These are phyloP conservation scores for Penicillium thymicola DNA, from an alignment of 2,329 filamentous ascomycete genomes.

Conservation along the genomic window DNA sequence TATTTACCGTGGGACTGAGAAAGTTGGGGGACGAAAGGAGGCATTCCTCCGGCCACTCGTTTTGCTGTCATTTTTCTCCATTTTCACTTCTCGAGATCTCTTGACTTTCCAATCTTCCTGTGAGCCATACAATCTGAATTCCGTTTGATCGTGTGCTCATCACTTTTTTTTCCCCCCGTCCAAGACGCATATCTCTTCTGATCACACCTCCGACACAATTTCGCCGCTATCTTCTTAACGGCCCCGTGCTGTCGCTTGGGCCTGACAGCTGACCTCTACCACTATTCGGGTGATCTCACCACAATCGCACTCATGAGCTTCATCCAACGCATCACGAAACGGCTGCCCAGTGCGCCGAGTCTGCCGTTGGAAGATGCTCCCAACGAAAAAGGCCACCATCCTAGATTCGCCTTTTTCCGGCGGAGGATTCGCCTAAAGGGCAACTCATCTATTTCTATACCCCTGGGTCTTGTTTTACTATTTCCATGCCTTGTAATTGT, in stretches of 20 bases:
- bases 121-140: conserved; percentile 19
- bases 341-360: conserved; percentile 47
- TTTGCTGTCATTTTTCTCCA: conserved; percentile 27
- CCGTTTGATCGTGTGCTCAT: not conserved
- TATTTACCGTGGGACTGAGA: conserved; percentile 31
- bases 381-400: conserved; percentile 43
- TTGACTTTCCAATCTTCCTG: conserved; percentile 12
- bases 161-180: not conserved
- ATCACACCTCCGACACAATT: conserved; percentile 12
- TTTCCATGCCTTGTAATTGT: conserved; percentile 91
- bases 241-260: conserved; percentile 18
- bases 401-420: conserved; percentile 73
- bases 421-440: conserved; percentile 83
- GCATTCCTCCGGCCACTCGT: conserved; percentile 44
- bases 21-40: conserved; percentile 39
- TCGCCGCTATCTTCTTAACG: conserved; percentile 10
- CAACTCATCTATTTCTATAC: conserved; percentile 89
- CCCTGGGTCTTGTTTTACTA: conserved; percentile 84
- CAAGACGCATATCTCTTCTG: not conserved
- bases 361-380: conserved; percentile 48
- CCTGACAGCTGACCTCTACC: conserved; percentile 15
- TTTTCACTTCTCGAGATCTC: conserved; percentile 17
- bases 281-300: conserved; percentile 15
- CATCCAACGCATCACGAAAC: conserved; percentile 53
- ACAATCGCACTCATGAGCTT: conserved; percentile 48